phyloP scores from a whole-genome alignment of 768 basidiomycete genomes.

The Hygrocybe punicea region DNA sequence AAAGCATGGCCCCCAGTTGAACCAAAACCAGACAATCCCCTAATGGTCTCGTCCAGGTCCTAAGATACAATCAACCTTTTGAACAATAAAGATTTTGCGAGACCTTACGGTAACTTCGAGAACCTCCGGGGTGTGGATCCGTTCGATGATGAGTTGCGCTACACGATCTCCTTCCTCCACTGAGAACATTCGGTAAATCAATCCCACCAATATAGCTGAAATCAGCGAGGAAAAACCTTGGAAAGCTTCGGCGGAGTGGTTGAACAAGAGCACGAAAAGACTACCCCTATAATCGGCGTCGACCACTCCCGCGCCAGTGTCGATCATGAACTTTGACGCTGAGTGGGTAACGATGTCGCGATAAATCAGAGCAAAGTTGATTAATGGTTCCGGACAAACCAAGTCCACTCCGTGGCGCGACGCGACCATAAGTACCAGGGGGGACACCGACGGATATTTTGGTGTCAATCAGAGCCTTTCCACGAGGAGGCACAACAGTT shows the following conservation, averaged over 20 bases:
- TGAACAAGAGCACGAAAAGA: constrained; percentile 90
- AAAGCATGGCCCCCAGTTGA: constrained; percentile 84
- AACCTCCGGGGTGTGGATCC: constrained; percentile 81
- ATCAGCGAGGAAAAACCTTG: constrained; percentile 48
- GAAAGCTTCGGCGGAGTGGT: constrained; percentile 87
- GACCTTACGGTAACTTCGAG: constrained; percentile 76
- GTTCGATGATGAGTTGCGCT: constrained; percentile 92
- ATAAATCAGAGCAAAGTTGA: background rate
- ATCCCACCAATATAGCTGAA: background rate
- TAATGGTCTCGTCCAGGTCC: constrained; percentile 81
- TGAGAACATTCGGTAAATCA: constrained; percentile 28
- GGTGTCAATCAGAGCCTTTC: constrained; percentile 88
- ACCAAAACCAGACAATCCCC: constrained; percentile 87
- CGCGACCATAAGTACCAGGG: constrained; percentile 88
- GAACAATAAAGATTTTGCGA: constrained; percentile 5
- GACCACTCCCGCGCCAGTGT: constrained; percentile 95
- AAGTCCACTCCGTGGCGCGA: constrained; percentile 92
- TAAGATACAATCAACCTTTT: constrained; percentile 24
- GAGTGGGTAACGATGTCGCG: background rate
- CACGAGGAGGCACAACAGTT: constrained; percentile 79
- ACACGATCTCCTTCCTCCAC: constrained; percentile 94
- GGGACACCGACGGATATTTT: constrained; percentile 94
- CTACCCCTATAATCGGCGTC: constrained; percentile 95
- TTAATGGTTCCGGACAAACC: constrained; percentile 45
- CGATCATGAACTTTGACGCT: constrained; percentile 98